Evolutionary conservation across 2,329 filamentous ascomycete genomes (phyloP), one percentile per base, ranked within the genome.

Genomic region (Verticillium zaregamsianum): DNA sequence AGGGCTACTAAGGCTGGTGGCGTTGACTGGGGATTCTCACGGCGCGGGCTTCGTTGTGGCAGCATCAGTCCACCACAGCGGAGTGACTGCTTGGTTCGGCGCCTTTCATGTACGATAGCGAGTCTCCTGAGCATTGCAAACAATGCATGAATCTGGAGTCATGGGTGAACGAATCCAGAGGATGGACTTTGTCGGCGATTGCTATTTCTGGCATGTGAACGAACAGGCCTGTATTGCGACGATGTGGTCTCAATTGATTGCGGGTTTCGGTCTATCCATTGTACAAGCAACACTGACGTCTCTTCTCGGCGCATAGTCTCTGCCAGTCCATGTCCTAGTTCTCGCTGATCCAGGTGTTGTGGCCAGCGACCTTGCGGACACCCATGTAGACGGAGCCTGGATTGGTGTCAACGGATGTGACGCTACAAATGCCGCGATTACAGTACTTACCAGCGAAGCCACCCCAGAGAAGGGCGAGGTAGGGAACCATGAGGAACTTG

Each of bases 261-360:
- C 37, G 23, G 5, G 25, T 25, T 7, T 12, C 33, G 35, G 23
- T 58, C 56, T 58, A 58, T 31, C 23, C 37, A 58, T 58, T 40
- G 37, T 25, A 58, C 56, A 39, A 55, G 28, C 33, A 28, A 28
- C 32, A 5, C 35, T 45, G n/a, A 15, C 32, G n/a, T 37, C 11
- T 14, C 23, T 9, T n/a, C n/a, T 25, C 7, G n/a, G 23, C 35
- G 23, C 25, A 31, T 14, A 58, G 12, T 20, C 14, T 20, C 5
- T 23, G 9, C 25, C 32, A 12, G 58, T 68, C 72, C 20, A 52
- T n/a, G 23, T 23, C 20, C 45, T 82, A 86, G 67, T 78, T 72
- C 76, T 85, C 82, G 73, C 82, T 79, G 71, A 86, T 91, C 87
- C 88, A 93, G 65, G 88, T 91, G 85, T 92, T 93, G 83, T 93